Percentiles rank a stretch among this genome's conserved stretches.
Evolutionary conservation across 179 eudicot species (phyloP).

Genomic region (Amaranthus tricolor): DNA sequence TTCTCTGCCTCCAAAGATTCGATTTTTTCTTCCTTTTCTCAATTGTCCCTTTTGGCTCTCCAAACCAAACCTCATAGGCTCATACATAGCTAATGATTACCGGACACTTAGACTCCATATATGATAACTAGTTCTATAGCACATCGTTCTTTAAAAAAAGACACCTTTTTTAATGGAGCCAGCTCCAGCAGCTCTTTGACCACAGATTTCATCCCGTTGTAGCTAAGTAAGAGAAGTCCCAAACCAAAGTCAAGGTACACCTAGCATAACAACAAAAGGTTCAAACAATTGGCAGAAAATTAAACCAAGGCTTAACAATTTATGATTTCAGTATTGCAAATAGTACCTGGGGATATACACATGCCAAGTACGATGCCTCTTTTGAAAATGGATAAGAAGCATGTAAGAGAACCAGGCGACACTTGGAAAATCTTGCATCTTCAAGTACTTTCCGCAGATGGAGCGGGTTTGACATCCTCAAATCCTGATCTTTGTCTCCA

Average conservation of each 20-base stretch:
- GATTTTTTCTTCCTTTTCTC: too few relatives aligned
- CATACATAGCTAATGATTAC: too few relatives aligned
- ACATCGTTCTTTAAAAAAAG: background rate
- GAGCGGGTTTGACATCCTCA: conserved; percentile 88
- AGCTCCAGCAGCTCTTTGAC: conserved; percentile 87
- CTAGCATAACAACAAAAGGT: conserved; percentile 37
- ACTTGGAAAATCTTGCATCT: conserved; percentile 70
- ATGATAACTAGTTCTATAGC: background rate
- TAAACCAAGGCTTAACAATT: background rate
- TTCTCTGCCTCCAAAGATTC: too few relatives aligned
- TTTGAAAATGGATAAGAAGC: conserved; percentile 96
- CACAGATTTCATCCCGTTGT: conserved; percentile 83
- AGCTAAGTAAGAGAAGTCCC: conserved; percentile 80
- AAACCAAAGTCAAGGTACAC: conserved; percentile 93
- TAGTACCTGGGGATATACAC: conserved; percentile 79
- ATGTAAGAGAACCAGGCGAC: conserved; percentile 82
- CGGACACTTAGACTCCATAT: too few relatives aligned
- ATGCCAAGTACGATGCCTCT: conserved; percentile 93
- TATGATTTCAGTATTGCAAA: background rate
- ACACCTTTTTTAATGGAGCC: conserved; percentile 93
- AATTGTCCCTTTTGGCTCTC: too few relatives aligned
- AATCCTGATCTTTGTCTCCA: conserved; percentile 94
- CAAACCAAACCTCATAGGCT: too few relatives aligned
- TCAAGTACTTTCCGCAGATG: conserved; percentile 81
- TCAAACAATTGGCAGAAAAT: conserved; percentile 1